Evolutionary conservation across 2,329 filamentous ascomycete species (phyloP).

Genomic region (Hypocreales sp.): DNA sequence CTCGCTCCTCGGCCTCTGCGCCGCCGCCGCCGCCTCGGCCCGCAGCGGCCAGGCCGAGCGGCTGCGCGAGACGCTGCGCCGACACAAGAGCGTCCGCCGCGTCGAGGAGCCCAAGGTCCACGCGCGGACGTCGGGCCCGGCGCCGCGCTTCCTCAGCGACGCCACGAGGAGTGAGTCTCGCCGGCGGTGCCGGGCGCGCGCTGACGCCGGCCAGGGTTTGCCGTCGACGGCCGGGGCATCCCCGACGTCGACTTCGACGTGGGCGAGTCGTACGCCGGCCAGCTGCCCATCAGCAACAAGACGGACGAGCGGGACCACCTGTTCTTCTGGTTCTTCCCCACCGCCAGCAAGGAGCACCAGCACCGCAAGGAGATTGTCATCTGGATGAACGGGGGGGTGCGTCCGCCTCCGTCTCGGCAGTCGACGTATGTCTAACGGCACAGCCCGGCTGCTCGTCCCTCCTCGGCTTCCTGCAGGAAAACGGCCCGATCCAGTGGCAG

Average conservation of each 20-base stretch:
- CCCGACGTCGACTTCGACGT: slow-evolving; percentile 52
- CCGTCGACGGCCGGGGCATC: slow-evolving; percentile 42
- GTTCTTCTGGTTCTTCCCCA: slow-evolving; percentile 55
- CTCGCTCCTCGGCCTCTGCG: no score
- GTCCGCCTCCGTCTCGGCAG: slow-evolving; percentile 1
- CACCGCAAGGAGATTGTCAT: slow-evolving; percentile 44
- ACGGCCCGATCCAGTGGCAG: slow-evolving; percentile 59
- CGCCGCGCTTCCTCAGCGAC: no score
- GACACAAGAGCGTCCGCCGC: no score
- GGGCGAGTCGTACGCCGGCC: slow-evolving; percentile 42
- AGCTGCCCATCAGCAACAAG: slow-evolving; percentile 34
- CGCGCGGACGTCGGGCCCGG: no score
- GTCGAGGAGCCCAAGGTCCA: no score
- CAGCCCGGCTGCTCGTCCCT: slow-evolving; percentile 43
- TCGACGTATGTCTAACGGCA: background rate
- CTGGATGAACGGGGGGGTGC: slow-evolving; percentile 41
- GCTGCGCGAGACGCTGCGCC: no score
- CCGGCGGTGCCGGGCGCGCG: no score
- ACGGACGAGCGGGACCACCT: slow-evolving; percentile 34
- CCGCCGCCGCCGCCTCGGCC: no score
- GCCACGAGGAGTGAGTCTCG: no score
- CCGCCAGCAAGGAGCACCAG: slow-evolving; percentile 24
- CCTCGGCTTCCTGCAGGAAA: slow-evolving; percentile 59
- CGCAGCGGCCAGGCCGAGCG: no score
- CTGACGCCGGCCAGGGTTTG: slow-evolving; percentile 27